These are phyloP conservation scores for Hericium coralloides DNA, from an alignment of 768 basidiomycete genomes.

Conservation along the genomic window DNA sequence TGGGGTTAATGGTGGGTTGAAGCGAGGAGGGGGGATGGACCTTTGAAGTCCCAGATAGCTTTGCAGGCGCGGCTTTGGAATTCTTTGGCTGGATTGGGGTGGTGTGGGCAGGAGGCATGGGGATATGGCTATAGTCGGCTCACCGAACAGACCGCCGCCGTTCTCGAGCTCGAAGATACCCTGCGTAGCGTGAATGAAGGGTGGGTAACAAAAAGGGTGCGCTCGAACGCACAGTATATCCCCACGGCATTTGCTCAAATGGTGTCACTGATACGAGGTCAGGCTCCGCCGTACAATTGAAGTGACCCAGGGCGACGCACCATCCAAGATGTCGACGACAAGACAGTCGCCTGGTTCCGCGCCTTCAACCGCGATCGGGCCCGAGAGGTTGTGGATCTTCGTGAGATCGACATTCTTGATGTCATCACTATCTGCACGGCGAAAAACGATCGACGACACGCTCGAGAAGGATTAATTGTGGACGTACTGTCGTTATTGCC, in stretches of 20 bases:
- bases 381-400: constrained; percentile 66
- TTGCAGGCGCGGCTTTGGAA: constrained; percentile 67
- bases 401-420: constrained; percentile 55
- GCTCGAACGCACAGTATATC: constrained; percentile 46
- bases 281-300: too few species aligned
- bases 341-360: constrained; percentile 75
- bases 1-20: background rate
- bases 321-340: constrained; percentile 73
- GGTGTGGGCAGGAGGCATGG: background rate
- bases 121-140: background rate
- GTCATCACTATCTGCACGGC: constrained; percentile 49
- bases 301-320: constrained; percentile 23
- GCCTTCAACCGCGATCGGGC: constrained; percentile 66
- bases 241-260: constrained; percentile 76
- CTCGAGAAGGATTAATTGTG: background rate
- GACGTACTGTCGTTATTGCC: constrained; percentile 62
- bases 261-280: constrained; percentile 36
- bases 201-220: background rate
- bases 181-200: constrained; percentile 21
- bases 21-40: constrained; percentile 19
- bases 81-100: constrained; percentile 38
- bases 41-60: constrained; percentile 76
- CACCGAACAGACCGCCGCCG: constrained; percentile 65
- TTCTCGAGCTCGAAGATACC: constrained; percentile 70
- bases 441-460: too few species aligned